A percentile compares a stretch with the other conserved stretches of the same genome.
These are phyloP conservation scores for Pseudogymnoascus sp. DNA, from an alignment of 2,329 filamentous ascomycete species.

Conservation along the genomic window DNA sequence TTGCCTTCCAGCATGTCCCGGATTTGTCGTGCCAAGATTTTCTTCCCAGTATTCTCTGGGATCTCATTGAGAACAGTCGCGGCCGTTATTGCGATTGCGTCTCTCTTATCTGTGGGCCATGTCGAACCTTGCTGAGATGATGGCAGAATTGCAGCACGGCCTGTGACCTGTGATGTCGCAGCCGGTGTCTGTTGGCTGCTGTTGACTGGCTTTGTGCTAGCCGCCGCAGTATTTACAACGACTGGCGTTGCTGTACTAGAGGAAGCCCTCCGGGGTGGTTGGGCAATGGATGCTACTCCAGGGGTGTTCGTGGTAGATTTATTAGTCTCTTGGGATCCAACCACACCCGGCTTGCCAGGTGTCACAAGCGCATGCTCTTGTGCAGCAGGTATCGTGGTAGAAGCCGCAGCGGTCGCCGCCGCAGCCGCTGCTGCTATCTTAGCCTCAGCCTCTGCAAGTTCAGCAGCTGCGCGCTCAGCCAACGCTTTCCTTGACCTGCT, in stretches of 20 bases:
- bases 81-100: conserved; percentile 5
- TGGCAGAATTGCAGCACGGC: neutral
- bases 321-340: neutral
- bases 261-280: neutral
- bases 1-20: conserved; percentile 12
- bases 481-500: conserved; percentile 3
- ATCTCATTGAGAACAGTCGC: conserved; percentile 12
- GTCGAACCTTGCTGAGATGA: neutral
- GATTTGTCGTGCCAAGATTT: conserved; percentile 11
- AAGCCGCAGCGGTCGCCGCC: neutral
- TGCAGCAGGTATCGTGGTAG: neutral
- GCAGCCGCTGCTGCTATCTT: neutral
- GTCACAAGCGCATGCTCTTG: neutral
- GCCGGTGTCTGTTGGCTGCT: neutral
- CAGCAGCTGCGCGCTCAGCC: neutral
- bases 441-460: neutral
- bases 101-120: conserved; percentile 13
- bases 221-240: neutral
- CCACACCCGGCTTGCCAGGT: neutral
- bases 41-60: conserved; percentile 13
- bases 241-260: neutral
- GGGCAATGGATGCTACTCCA: neutral
- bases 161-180: neutral
- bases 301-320: neutral
- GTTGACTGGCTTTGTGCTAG: neutral